Percentiles rank a stretch among this genome's conserved stretches.
Conservation (phyloP, 768 basidiomycete species). For the Sporobolomyces phaffii region DNA sequence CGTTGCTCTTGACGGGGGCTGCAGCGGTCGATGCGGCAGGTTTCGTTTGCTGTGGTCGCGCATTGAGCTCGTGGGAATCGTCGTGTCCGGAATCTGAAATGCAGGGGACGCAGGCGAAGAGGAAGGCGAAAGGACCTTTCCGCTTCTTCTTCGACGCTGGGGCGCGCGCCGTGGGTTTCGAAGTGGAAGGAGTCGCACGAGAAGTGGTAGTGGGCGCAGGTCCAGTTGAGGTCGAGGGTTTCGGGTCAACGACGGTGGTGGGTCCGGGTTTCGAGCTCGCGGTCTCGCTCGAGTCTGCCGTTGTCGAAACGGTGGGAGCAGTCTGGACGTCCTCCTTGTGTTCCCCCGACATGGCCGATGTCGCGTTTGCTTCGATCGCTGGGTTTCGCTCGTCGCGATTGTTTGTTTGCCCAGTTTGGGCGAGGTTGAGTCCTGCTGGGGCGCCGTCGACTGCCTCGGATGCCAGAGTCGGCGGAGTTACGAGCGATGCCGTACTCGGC, state of each 20-base stretch:
- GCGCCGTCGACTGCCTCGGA: too few relatives aligned
- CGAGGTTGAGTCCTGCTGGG: too few relatives aligned
- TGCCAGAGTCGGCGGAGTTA: background rate
- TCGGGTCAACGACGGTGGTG: too few relatives aligned
- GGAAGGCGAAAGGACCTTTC: slow-evolving; percentile 9
- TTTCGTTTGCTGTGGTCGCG: background rate
- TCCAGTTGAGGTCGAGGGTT: background rate
- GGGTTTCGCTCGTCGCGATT: background rate
- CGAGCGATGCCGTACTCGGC: slow-evolving; percentile 10
- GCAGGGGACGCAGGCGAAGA: slow-evolving; percentile 33
- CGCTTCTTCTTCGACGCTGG: slow-evolving; percentile 25
- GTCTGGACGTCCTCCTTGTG: background rate
- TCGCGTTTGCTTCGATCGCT: too few relatives aligned
- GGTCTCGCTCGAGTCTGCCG: background rate
- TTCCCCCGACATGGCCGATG: background rate
- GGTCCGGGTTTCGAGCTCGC: background rate
- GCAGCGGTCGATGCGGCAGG: slow-evolving; percentile 1
- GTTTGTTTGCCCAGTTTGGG: background rate
- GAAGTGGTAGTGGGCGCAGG: background rate
- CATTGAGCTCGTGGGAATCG: background rate
- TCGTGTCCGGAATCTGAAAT: slow-evolving; percentile 15
- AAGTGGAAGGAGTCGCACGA: background rate
- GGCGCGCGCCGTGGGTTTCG: background rate
- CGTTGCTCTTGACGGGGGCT: background rate
- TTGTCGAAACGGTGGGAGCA: background rate